A percentile compares a stretch with the other conserved stretches of the same genome.
phyloP scores from a whole-genome alignment of 139 green algal species.

The Pycnococcus provasolii region DNA sequence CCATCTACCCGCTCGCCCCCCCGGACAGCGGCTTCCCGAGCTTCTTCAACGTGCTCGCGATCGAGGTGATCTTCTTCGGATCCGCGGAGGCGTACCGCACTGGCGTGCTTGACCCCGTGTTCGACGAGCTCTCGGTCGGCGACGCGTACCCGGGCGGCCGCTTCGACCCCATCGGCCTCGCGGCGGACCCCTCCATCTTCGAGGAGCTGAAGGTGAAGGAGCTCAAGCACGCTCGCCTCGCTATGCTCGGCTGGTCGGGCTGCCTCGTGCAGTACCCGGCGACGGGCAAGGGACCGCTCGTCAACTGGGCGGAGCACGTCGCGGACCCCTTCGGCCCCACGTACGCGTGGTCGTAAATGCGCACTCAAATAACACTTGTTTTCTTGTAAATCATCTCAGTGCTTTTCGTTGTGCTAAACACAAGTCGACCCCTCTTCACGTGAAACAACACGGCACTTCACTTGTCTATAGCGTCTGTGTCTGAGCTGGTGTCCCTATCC shows the following conservation, averaged over 20 bases:
- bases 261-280: conserved; percentile 1
- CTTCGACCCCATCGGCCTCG: conserved; percentile 84
- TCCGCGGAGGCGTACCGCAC: conserved; percentile 35
- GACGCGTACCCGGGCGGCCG: conserved; percentile 11
- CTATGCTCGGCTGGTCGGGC: conserved; percentile 47
- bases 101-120: conserved; percentile 15
- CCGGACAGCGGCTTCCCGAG: conserved; percentile 16
- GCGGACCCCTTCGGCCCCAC: background rate
- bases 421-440: too few species aligned
- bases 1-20: conserved; percentile 10
- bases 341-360: too few species aligned
- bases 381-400: too few species aligned
- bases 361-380: too few species aligned
- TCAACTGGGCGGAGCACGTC: background rate
- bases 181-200: conserved; percentile 77
- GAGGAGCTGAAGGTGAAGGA: conserved; percentile 93
- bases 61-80: conserved; percentile 33
- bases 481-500: too few species aligned
- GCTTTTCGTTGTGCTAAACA: too few species aligned
- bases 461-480: too few species aligned
- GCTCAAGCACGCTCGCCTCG: conserved; percentile 93
- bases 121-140: background rate
- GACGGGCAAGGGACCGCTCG: conserved; percentile 20
- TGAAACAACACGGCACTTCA: too few species aligned
- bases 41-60: conserved; percentile 27